Evolutionary conservation across 306 rosid genomes (phyloP), one percentile per base, ranked within the genome.

Genomic region (Quillaja saponaria): DNA sequence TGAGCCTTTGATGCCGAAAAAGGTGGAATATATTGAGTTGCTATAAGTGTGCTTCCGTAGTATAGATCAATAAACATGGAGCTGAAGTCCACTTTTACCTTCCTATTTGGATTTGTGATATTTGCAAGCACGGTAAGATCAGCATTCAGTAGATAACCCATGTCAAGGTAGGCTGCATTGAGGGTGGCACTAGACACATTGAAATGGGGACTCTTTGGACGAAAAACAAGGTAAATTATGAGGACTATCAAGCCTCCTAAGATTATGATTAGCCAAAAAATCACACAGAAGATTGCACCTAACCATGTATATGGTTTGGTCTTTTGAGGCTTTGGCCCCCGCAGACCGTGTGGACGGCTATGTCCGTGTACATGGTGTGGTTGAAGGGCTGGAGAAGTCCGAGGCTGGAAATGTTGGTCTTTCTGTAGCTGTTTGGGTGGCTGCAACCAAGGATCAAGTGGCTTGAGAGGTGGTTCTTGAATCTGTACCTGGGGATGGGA

Each of bases 91-190:
- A 94, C 83, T 12, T 77, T 81, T 0, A 85, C 95, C 71, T 83
- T 94, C 80, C 77, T 84, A 83, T 90, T 94, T 41, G 99, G 99
- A 44, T 94, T 94, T 49, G 95, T 81, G 84, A 94, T 84, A 76
- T 94, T 89, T 47, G 87, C 84, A 6, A 94, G 82, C 49, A 94
- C 10, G 3, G 90, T 82, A n/a, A 87, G 4, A 68, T 94, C 97
- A 10, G 96, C 99, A 42, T 94, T 89, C 25, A 94, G 96, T 14
- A 89, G 79, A 67, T 89, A 77, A 0, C 99, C 99, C 82, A 81
- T 63, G 81, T 94, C 99, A 7, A 94, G 95, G 62, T 94, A 94
- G 2, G 99, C 99, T 49, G 95, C 91, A 39, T 87, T 87, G 3
- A 94, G 71, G 11, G 81, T 76, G 18, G 74, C 95, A 8, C 81